These are phyloP conservation scores for Irpex sp. DNA, from an alignment of 1,284 basidiomycete species.

Conservation along the genomic window DNA sequence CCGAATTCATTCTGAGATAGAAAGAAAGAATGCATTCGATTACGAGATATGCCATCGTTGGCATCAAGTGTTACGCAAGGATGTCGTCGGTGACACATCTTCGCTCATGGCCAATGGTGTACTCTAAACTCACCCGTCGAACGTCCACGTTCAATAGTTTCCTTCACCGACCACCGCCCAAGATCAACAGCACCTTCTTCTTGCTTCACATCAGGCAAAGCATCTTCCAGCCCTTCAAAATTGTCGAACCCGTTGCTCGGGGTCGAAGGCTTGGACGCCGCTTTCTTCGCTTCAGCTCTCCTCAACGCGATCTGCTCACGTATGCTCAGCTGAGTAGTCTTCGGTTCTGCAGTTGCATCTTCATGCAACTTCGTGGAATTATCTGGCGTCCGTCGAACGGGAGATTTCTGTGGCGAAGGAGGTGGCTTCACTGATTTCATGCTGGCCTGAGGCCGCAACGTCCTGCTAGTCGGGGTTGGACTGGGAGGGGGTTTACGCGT, in stretches of 20 bases:
- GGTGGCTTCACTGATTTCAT: conserved; percentile 10
- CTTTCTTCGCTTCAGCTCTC: conserved; percentile 70
- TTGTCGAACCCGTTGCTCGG: conserved; percentile 7
- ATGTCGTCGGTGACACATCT: not conserved
- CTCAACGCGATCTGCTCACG: conserved; percentile 73
- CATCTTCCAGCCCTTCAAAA: conserved; percentile 43
- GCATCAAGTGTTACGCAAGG: not conserved
- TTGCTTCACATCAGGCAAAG: conserved; percentile 33
- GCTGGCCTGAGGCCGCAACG: conserved; percentile 11
- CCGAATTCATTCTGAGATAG: too few species aligned
- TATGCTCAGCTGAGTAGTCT: conserved; percentile 45
- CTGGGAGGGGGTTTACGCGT: conserved; percentile 19
- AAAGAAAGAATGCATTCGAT: too few species aligned
- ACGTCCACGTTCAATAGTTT: conserved; percentile 72
- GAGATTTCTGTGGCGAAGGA: conserved; percentile 2
- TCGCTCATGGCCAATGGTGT: not conserved
- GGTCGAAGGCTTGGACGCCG: conserved; percentile 26
- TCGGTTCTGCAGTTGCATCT: conserved; percentile 24
- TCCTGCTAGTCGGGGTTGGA: conserved; percentile 20
- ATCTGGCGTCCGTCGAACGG: not conserved
- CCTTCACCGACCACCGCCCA: conserved; percentile 65
- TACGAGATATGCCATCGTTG: not conserved
- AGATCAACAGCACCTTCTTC: conserved; percentile 53
- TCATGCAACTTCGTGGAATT: conserved; percentile 17
- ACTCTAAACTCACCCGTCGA: conserved; percentile 56